A percentile compares a stretch with the other conserved stretches of the same genome.
These are phyloP conservation scores for Pythium brachiatum DNA, from an alignment of 352 stramenopile genomes.

Conservation along the genomic window DNA sequence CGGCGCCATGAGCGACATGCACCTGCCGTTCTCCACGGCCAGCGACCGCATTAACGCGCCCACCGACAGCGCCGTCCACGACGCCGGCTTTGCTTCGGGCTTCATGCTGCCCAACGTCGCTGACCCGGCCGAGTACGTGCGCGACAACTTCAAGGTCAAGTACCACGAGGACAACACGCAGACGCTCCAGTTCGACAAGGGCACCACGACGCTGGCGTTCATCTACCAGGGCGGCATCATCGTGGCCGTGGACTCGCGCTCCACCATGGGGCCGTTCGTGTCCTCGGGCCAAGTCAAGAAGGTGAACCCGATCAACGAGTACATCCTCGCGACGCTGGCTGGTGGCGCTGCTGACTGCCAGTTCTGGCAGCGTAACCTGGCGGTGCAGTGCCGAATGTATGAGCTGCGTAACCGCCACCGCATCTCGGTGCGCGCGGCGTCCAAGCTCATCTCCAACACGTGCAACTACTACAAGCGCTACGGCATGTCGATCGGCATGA, in stretches of 20 bases:
- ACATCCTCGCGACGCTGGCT: conserved; percentile 99
- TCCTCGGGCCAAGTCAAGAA: conserved; percentile 99
- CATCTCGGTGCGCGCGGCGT: conserved; percentile 98
- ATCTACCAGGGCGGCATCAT: conserved; percentile 99
- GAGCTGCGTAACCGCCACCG: conserved; percentile 99
- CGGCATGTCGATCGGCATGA: conserved; percentile 97
- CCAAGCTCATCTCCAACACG: conserved; percentile 99
- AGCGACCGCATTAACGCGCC: conserved; percentile 21
- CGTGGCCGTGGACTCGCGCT: conserved; percentile 98
- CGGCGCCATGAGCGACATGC: conserved; percentile 75
- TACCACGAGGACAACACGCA: conserved; percentile 96
- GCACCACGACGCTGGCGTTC: conserved; percentile 99
- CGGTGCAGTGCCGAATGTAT: conserved; percentile 95
- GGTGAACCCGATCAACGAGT: conserved; percentile 99
- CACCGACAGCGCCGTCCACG: conserved; percentile 13
- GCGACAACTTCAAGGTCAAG: conserved; percentile 95
- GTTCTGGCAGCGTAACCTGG: conserved; percentile 99
- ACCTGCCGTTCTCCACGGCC: conserved; percentile 37
- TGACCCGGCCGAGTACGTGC: conserved; percentile 94
- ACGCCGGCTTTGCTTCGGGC: conserved; percentile 34
- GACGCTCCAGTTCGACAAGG: conserved; percentile 97
- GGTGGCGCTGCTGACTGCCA: conserved; percentile 98
- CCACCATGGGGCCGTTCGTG: conserved; percentile 99
- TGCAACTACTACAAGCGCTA: conserved; percentile 95
- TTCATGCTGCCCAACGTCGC: conserved; percentile 74